A percentile compares a stretch with the other conserved stretches of the same genome.
Evolutionary conservation across 805 yeast genomes (phyloP).

Genomic region (Ogataea zsoltii): DNA sequence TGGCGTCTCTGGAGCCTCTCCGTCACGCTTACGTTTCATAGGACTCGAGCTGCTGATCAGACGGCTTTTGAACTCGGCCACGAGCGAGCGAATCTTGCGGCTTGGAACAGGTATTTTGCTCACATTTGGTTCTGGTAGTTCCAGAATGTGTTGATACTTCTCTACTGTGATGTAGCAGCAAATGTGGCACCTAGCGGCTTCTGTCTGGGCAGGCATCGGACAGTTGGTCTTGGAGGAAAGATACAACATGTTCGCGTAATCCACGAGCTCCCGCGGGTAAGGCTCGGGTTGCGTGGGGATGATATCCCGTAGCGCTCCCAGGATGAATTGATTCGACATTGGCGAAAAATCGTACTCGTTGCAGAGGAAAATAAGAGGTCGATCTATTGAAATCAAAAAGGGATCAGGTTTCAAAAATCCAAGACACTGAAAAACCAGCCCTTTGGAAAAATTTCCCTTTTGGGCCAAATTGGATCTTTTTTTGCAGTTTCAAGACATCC

Average conservation of each 20-base stretch:
- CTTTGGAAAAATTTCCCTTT: conserved; percentile 6
- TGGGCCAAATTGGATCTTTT: conserved; percentile 11
- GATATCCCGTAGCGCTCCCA: conserved; percentile 47
- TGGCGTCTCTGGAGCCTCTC: conserved; percentile 26
- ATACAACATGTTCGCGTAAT: conserved; percentile 47
- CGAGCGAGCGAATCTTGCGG: conserved; percentile 39
- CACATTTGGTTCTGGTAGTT: conserved; percentile 49
- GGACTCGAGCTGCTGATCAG: conserved; percentile 20
- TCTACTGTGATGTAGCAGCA: conserved; percentile 66
- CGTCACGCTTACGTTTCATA: conserved; percentile 14
- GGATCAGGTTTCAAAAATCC: background rate
- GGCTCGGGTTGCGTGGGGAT: conserved; percentile 49
- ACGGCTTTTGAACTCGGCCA: conserved; percentile 47
- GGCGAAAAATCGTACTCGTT: no score
- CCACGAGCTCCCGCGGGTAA: conserved; percentile 42
- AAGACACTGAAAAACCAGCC: conserved; percentile 11
- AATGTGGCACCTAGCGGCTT: conserved; percentile 65
- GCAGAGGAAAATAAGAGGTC: background rate
- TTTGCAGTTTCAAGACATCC: conserved; percentile 6
- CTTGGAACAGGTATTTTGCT: conserved; percentile 61
- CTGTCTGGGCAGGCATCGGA: conserved; percentile 51
- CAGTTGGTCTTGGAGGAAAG: conserved; percentile 52
- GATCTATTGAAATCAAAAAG: background rate
- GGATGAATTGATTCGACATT: conserved; percentile 35
- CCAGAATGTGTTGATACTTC: conserved; percentile 42